Base-by-base conservation (phyloP, 2,329 filamentous ascomycete species). In the Cercospora sesami region DNA sequence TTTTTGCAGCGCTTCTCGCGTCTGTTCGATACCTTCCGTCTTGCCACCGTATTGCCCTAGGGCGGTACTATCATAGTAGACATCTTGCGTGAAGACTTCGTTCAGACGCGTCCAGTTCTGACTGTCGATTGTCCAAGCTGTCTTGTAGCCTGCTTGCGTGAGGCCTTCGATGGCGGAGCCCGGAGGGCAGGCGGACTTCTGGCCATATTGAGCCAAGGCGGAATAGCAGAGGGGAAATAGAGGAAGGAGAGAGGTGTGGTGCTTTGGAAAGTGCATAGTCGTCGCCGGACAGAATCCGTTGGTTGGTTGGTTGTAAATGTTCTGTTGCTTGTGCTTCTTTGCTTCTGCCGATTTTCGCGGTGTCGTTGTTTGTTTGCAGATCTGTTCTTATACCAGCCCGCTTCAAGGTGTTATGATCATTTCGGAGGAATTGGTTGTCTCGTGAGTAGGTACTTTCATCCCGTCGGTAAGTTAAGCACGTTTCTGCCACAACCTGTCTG, bases 131-230 rank as follows among this genome's bases (percentile, higher is more conserved):
- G 63, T 45, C 55, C 63, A 70, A 5, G 68, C 63, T 3, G 60
- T 39, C 36, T 65, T 68, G 64, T 71, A 69, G 7, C 66, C 70
- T 26, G 70, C 68, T 67, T 70, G 70, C n/a, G 64, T 70, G 16
- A 71, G 67, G 3, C 65, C 65, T 60, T 71, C 69, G 26, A 69
- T 59, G 28, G 42, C 12, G n/a, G 63, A 63, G 23, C 55, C 55
- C 1, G 55, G 55, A 14, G 55, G 30, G n/a, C 61, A 62, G 60
- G 68, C 23, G 23, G 58, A 4, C 18, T 48, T n/a, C 67, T 65
- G 3, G 67, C 66, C 4, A 65, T 53, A 3, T 31, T 28, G 5
- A 67, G 67, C 12, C 65, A 59, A 2, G 3, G 55, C 16, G n/a
- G 30, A 2, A 2, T n/a, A 12, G n/a, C 9, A 59, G 8, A 18